phyloP scores from a whole-genome alignment of 2,329 filamentous ascomycete species.

The Cladosporium sp. region DNA sequence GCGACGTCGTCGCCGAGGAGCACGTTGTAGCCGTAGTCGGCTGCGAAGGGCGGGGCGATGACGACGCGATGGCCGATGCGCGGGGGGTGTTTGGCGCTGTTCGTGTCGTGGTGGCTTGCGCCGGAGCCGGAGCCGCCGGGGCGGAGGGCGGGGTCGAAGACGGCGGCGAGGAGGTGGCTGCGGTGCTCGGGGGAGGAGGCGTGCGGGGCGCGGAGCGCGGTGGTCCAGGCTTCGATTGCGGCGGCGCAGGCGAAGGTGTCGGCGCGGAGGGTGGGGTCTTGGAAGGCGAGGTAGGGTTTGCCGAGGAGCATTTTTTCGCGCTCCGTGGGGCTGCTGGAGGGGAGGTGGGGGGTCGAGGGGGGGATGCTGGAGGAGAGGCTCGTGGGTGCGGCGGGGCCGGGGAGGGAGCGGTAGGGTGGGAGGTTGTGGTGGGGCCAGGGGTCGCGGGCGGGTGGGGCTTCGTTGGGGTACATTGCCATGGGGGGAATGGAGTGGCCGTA shows the following conservation, averaged over 20 bases:
- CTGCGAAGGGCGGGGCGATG: slow-evolving; percentile 83
- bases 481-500: background rate
- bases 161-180: slow-evolving; percentile 63
- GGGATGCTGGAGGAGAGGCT: slow-evolving; percentile 35
- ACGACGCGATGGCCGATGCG: slow-evolving; percentile 65
- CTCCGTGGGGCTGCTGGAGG: slow-evolving; percentile 43
- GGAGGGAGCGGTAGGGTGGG: background rate
- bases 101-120: slow-evolving; percentile 39
- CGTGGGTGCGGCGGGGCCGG: slow-evolving; percentile 9
- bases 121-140: slow-evolving; percentile 34
- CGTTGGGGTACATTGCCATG: background rate
- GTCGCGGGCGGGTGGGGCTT: slow-evolving; percentile 11
- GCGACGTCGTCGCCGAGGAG: slow-evolving; percentile 77
- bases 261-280: slow-evolving; percentile 63
- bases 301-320: slow-evolving; percentile 87
- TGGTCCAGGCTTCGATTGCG: slow-evolving; percentile 82
- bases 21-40: slow-evolving; percentile 95
- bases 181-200: slow-evolving; percentile 61
- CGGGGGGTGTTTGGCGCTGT: slow-evolving; percentile 23
- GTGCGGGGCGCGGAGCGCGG: slow-evolving; percentile 66
- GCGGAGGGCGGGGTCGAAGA: slow-evolving; percentile 57
- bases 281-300: slow-evolving; percentile 71
- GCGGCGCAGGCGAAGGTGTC: slow-evolving; percentile 80
- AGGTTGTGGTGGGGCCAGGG: slow-evolving; percentile 13
- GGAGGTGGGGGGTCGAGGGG: slow-evolving; percentile 45